Conservation (phyloP, 2,329 filamentous ascomycete species). For the Alternaria consortialis region DNA sequence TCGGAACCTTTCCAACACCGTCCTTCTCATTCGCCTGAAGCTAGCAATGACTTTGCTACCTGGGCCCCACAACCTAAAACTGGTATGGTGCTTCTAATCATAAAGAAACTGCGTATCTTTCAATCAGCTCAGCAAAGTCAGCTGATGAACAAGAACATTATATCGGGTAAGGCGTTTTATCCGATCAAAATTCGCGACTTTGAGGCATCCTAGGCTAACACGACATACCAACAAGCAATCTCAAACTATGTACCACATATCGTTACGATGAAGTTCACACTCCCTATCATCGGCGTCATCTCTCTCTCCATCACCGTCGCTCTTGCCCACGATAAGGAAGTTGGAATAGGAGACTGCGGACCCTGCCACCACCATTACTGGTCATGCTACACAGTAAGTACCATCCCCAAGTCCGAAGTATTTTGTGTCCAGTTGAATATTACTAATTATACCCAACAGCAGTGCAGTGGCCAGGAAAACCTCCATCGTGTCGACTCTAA, state of each 20-base stretch:
- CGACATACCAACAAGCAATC: background rate
- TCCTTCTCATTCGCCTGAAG: background rate
- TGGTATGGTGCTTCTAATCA: background rate
- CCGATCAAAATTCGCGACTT: background rate
- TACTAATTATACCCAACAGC: background rate
- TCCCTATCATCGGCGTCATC: background rate
- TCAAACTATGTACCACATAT: background rate
- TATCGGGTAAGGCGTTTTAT: background rate
- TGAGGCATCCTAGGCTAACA: background rate
- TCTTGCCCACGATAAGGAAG: background rate
- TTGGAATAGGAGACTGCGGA: background rate
- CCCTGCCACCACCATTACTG: background rate
- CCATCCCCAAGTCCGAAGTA: too few species aligned
- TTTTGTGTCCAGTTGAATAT: background rate
- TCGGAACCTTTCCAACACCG: background rate
- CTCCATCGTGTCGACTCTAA: background rate
- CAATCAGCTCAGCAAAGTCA: background rate
- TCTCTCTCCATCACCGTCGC: background rate
- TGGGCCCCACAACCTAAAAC: background rate
- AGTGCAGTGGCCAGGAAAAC: background rate
- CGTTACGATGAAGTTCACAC: background rate
- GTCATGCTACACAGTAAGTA: background rate
- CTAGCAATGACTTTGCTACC: background rate
- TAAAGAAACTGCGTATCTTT: background rate
- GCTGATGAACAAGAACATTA: background rate